These are phyloP conservation scores for Backusella circina DNA, from an alignment of 192 early-diverging fungal genomes.

Conservation along the genomic window DNA sequence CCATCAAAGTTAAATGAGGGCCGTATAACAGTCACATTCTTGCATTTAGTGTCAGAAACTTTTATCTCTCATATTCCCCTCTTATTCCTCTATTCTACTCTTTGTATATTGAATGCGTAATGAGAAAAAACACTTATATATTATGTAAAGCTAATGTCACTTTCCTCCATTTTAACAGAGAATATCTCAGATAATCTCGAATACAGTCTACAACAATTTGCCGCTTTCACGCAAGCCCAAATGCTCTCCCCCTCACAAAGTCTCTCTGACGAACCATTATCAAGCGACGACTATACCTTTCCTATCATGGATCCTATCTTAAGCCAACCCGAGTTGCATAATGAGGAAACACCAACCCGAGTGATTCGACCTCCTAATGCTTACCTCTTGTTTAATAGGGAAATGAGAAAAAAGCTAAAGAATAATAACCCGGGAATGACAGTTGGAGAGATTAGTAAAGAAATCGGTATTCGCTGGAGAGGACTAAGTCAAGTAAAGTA, in stretches of 20 bases:
- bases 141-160: background rate
- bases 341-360: constrained; percentile 21
- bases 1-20: background rate
- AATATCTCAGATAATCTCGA: constrained; percentile 6
- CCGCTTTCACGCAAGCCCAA: constrained; percentile 4
- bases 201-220: background rate
- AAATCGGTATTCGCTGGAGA: constrained; percentile 53
- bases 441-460: constrained; percentile 55
- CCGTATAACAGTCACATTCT: background rate
- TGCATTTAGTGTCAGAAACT: background rate
- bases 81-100: background rate
- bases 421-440: constrained; percentile 53
- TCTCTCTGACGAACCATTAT: background rate
- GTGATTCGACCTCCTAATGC: constrained; percentile 56
- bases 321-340: background rate
- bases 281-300: background rate
- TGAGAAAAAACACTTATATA: background rate
- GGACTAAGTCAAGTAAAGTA: constrained; percentile 32
- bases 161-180: background rate
- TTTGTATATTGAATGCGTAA: background rate
- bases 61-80: background rate
- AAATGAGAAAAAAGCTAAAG: constrained; percentile 53
- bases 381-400: constrained; percentile 56
- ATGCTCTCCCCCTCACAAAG: background rate
- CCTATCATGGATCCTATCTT: background rate